phyloP scores from a whole-genome alignment of 352 stramenopile genomes.

The Globisporangium radiosum region DNA sequence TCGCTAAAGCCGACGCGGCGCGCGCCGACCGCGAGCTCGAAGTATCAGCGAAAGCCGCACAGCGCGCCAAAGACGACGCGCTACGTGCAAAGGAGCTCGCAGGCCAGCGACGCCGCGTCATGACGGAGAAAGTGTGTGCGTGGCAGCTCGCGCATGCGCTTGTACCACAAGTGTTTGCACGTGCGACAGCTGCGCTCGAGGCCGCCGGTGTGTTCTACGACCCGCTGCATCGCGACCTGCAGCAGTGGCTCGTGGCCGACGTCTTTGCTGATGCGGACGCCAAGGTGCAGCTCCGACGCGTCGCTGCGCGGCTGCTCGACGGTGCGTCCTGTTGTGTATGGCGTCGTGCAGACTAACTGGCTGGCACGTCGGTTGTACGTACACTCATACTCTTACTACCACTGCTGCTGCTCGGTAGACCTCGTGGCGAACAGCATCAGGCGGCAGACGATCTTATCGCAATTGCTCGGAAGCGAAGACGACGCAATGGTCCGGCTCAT shows the following conservation, averaged over 20 bases:
- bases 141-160: slow-evolving; percentile 53
- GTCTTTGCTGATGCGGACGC: slow-evolving; percentile 36
- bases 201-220: slow-evolving; percentile 65
- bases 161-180: slow-evolving; percentile 26
- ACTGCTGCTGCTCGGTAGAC: slow-evolving; percentile 16
- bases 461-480: slow-evolving; percentile 32
- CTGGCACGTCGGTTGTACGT: no score
- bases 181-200: slow-evolving; percentile 24
- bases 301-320: slow-evolving; percentile 35
- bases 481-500: slow-evolving; percentile 45
- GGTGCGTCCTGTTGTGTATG: slow-evolving; percentile 16
- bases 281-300: slow-evolving; percentile 30
- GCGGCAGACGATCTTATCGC: slow-evolving; percentile 36
- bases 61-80: slow-evolving; percentile 39
- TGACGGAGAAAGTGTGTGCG: slow-evolving; percentile 51
- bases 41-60: slow-evolving; percentile 37
- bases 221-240: slow-evolving; percentile 40
- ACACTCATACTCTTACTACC: neutral
- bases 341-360: neutral
- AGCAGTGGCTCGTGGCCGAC: slow-evolving; percentile 31
- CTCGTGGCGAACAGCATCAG: slow-evolving; percentile 37
- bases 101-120: slow-evolving; percentile 25
- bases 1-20: slow-evolving; percentile 33
- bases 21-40: slow-evolving; percentile 44
- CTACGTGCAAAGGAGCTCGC: slow-evolving; percentile 41